Evolutionary conservation across 352 stramenopile species (phyloP), one percentile per base, ranked within the genome.

Genomic region (Phytophthora parvispora): DNA sequence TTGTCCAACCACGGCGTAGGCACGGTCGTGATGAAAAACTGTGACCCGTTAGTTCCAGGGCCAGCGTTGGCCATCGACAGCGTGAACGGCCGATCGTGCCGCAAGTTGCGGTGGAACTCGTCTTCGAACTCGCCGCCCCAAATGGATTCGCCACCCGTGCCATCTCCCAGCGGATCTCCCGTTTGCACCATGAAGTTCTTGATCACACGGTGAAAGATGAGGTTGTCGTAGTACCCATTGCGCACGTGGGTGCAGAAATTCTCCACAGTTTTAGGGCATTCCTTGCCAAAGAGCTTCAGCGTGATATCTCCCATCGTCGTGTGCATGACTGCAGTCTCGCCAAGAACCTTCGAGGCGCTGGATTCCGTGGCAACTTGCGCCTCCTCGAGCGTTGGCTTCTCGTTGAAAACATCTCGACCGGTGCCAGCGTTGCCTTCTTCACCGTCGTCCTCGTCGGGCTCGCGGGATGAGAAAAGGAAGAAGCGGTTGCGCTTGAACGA

Each of bases 61-160:
- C 89, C 86, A 51, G 84, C 84, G 84, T 99, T 99, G 6, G 98
- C 98, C 98, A 99, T 99, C 25, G 86, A 98, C 18, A 99, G 89
- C n/a, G 97, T 99, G 77, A 99, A 99, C 18, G 97, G 92, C 5
- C 97, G 90, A 83, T 99, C 97, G 75, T 99, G 97, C 48, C 92
- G 81, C 64, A 98, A 78, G 67, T 78, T 97, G 40, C 94, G 90
- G 61, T 98, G 89, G 81, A 99, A 99, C 77, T 99, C 98, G 86
- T 99, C 98, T 72, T 99, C 97, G 71, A 99, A 99, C 70, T 99
- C 96, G 49, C 97, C 97, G 31, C 98, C 98, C 98, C 98, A 99
- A 64, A 99, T 99, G 53, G 87, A 98, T 83, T 99, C 97, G 28
- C 98, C 98, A 50, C 98, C 98, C 1, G 97, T 99, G 42, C 98